phyloP scores from a whole-genome alignment of 768 basidiomycete species.

The Lentinula boryana region DNA sequence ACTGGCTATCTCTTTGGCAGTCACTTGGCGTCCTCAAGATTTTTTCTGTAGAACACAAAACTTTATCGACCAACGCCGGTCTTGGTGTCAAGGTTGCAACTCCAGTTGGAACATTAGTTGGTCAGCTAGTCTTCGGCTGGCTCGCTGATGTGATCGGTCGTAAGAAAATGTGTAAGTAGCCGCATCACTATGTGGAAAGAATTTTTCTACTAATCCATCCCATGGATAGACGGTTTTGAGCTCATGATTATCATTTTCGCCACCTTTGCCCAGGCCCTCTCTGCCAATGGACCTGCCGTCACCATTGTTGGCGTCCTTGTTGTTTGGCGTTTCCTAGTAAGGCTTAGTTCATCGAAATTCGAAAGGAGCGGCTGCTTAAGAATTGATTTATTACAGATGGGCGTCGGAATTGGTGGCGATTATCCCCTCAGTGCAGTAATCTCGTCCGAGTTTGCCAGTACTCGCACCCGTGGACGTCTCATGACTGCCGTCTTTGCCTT shows the following conservation, averaged over 20 bases:
- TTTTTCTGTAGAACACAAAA: constrained; percentile 10
- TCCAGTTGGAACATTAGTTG: constrained; percentile 69
- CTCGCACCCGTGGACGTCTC: constrained; percentile 71
- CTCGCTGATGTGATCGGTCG: constrained; percentile 73
- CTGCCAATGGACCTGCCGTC: constrained; percentile 61
- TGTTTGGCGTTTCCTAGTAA: constrained; percentile 74
- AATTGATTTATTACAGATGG: constrained; percentile 40
- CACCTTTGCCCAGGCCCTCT: constrained; percentile 75
- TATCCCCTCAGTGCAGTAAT: constrained; percentile 85
- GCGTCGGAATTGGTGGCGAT: constrained; percentile 84
- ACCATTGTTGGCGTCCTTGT: constrained; percentile 71
- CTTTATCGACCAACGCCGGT: constrained; percentile 48
- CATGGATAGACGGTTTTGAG: constrained; percentile 53
- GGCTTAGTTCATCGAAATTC: constrained; percentile 8
- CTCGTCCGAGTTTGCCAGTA: constrained; percentile 83
- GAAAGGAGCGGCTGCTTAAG: neutral
- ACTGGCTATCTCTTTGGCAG: constrained; percentile 1
- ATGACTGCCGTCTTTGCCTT: constrained; percentile 86
- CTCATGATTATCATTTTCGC: constrained; percentile 79
- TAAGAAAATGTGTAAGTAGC: constrained; percentile 70
- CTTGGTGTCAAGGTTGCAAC: constrained; percentile 76
- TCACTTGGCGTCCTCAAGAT: neutral
- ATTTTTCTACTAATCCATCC: neutral
- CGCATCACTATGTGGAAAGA: neutral
- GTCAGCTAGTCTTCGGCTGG: constrained; percentile 77